These are phyloP conservation scores for Aureococcus anophagefferens DNA, from an alignment of 108 stramenopile species.

Conservation along the genomic window DNA sequence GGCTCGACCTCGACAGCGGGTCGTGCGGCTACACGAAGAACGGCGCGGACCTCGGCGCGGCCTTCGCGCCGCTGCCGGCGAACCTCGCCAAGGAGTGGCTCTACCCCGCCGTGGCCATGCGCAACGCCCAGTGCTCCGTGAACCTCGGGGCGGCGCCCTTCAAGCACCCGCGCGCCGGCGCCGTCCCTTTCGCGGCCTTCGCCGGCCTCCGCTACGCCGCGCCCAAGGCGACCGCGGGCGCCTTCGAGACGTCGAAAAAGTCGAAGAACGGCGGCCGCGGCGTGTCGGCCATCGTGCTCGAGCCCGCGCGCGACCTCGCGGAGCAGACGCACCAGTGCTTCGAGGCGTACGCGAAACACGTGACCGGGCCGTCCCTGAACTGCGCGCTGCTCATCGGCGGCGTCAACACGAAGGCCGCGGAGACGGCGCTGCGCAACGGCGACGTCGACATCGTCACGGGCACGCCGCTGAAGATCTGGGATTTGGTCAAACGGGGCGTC, in stretches of 20 bases:
- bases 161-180: slow-evolving; percentile 1
- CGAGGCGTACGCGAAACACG: slow-evolving; percentile 5
- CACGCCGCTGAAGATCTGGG: slow-evolving; percentile 33
- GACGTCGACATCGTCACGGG: slow-evolving; percentile 40
- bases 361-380: slow-evolving; percentile 21
- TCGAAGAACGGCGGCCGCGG: slow-evolving; percentile 3
- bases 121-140: slow-evolving; percentile 13
- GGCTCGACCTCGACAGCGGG: too few species aligned
- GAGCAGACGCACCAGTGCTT: slow-evolving; percentile 43
- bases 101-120: slow-evolving; percentile 42
- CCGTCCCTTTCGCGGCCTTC: neutral
- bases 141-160: slow-evolving; percentile 20
- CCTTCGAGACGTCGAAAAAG: neutral
- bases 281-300: slow-evolving; percentile 40
- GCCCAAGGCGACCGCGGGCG: slow-evolving; percentile 3
- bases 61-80: slow-evolving; percentile 17
- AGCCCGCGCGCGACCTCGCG: slow-evolving; percentile 47
- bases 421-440: neutral
- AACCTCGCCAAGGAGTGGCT: slow-evolving; percentile 12
- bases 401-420: neutral
- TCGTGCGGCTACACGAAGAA: slow-evolving; percentile 26
- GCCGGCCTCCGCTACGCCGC: neutral
- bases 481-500: slow-evolving; percentile 22
- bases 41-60: slow-evolving; percentile 26
- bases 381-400: slow-evolving; percentile 36